A percentile compares a stretch with the other conserved stretches of the same genome.
Evolutionary conservation across 2,329 filamentous ascomycete genomes (phyloP).

Genomic region (Pseudogymnoascus sp.): DNA sequence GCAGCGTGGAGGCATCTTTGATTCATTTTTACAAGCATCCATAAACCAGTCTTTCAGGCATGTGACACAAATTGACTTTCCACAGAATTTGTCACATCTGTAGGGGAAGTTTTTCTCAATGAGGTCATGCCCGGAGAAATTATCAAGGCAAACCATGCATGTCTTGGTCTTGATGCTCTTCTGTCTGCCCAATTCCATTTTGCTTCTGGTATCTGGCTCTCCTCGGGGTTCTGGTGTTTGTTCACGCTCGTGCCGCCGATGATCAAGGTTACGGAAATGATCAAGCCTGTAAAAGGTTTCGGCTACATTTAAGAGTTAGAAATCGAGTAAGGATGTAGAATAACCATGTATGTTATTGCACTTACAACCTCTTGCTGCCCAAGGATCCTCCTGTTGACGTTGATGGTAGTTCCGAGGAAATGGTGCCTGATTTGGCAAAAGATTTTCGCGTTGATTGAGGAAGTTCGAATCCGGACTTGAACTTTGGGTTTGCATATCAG

Average conservation of each 20-base stretch:
- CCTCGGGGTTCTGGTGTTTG: not conserved
- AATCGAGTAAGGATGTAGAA: not conserved
- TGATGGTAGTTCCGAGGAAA: not conserved
- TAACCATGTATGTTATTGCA: not conserved
- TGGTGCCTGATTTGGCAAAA: not conserved
- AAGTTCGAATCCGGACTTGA: not conserved
- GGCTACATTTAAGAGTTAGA: not conserved
- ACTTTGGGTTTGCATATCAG: not conserved
- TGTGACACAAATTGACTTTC: constrained; percentile 18
- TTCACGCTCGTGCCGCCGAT: not conserved
- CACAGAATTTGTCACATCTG: not conserved
- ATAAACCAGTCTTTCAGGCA: constrained; percentile 37
- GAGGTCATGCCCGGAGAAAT: not conserved
- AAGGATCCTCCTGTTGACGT: not conserved
- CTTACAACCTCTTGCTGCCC: not conserved
- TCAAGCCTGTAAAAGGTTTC: not conserved
- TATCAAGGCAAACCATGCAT: not conserved
- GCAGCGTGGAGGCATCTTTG: constrained; percentile 39
- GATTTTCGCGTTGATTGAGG: not conserved
- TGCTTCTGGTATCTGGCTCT: not conserved
- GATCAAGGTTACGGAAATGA: not conserved
- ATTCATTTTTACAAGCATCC: constrained; percentile 31
- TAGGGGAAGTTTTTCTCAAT: not conserved
- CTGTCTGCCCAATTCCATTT: not conserved
- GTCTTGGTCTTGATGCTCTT: not conserved